phyloP scores from a whole-genome alignment of 176 grass and related monocot genomes.

The Avena insularis region DNA sequence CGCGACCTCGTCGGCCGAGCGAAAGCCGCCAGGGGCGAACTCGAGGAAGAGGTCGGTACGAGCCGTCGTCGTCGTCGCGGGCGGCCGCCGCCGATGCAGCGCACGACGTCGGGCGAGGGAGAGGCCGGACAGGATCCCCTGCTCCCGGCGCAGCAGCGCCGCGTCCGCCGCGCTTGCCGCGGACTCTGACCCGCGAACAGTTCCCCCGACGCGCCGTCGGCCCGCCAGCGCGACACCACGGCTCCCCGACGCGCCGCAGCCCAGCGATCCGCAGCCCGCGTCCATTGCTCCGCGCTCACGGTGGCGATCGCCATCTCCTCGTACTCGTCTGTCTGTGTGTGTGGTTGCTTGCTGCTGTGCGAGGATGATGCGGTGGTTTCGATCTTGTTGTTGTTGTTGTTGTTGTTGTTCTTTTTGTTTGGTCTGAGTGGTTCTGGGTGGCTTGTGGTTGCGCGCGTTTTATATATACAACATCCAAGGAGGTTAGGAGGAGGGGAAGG shows the following conservation, averaged over 20 bases:
- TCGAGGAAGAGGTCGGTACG: constrained; percentile 59
- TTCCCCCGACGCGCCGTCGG: constrained; percentile 46
- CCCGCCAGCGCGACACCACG: constrained; percentile 62
- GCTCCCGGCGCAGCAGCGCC: constrained; percentile 54
- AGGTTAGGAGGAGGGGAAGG: not conserved
- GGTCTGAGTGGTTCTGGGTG: not conserved
- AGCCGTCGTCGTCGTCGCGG: not conserved
- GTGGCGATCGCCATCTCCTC: constrained; percentile 20
- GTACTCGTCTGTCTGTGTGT: not conserved
- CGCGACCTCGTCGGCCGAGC: constrained; percentile 65
- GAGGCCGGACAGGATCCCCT: constrained; percentile 45
- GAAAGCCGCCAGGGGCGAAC: constrained; percentile 82
- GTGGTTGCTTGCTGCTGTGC: not conserved
- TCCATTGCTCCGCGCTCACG: constrained; percentile 49
- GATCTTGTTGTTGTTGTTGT: not conserved
- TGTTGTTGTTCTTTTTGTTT: constrained; percentile 32
- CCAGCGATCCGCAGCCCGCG: constrained; percentile 48
- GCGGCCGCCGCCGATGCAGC: constrained; percentile 67
- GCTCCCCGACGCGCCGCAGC: constrained; percentile 73
- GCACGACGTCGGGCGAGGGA: constrained; percentile 63
- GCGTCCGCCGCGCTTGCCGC: not conserved
- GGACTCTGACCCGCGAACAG: constrained; percentile 82
- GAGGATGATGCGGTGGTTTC: not conserved
- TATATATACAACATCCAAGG: constrained; percentile 42
- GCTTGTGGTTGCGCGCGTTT: constrained; percentile 34